Percentiles rank a stretch among this genome's conserved stretches.
Conservation (phyloP, 2,329 filamentous ascomycete genomes). For the Colletotrichum nymphaeae region DNA sequence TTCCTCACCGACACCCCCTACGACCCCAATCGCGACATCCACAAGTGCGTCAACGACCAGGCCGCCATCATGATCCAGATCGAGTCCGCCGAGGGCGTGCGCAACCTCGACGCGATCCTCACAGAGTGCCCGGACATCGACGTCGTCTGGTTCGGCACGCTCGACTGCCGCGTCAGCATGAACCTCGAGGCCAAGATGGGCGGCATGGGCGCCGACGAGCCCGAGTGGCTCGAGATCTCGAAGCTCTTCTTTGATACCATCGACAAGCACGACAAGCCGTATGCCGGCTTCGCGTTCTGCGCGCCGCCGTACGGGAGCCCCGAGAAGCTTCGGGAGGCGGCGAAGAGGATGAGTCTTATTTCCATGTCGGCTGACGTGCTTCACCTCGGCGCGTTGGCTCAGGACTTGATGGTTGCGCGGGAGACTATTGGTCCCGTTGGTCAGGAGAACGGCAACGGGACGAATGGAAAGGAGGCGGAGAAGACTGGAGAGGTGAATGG, state of each 20-base stretch:
- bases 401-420: slow-evolving; percentile 35
- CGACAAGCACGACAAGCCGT: slow-evolving; percentile 59
- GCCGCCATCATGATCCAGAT: slow-evolving; percentile 62
- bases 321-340: slow-evolving; percentile 40
- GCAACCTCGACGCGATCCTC: slow-evolving; percentile 62
- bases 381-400: slow-evolving; percentile 38
- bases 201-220: slow-evolving; percentile 47
- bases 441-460: slow-evolving; percentile 16
- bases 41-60: slow-evolving; percentile 56
- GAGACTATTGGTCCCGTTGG: slow-evolving; percentile 1
- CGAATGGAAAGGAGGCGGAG: not conserved
- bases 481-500: slow-evolving; percentile 8
- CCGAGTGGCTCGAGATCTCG: slow-evolving; percentile 53
- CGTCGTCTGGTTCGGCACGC: slow-evolving; percentile 57
- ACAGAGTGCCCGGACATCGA: slow-evolving; percentile 58
- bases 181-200: slow-evolving; percentile 48
- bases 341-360: slow-evolving; percentile 42
- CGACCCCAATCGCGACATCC: slow-evolving; percentile 47
- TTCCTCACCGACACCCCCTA: slow-evolving; percentile 51
- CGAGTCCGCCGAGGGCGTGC: slow-evolving; percentile 53
- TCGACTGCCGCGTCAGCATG: slow-evolving; percentile 59
- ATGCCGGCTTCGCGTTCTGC: slow-evolving; percentile 45
- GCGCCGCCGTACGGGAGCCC: slow-evolving; percentile 40
- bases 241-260: slow-evolving; percentile 51
- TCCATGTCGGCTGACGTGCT: slow-evolving; percentile 40